Percentiles rank a stretch among this genome's conserved stretches.
phyloP scores from a whole-genome alignment of 495 filamentous ascomycete species.

The Xylaria bambusicola region DNA sequence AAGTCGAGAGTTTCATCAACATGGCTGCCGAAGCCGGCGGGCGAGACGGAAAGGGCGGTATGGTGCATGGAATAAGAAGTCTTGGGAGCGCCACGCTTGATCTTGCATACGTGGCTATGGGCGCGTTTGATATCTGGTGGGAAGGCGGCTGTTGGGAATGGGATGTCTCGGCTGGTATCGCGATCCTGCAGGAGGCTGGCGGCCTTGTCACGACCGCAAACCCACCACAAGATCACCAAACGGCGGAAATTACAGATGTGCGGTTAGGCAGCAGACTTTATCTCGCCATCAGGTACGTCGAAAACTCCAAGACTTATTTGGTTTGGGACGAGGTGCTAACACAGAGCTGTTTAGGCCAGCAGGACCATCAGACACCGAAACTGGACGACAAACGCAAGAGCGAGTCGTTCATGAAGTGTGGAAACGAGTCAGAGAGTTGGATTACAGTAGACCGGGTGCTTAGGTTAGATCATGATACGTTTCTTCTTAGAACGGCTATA shows the following conservation, averaged over 20 bases:
- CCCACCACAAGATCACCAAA: constrained; percentile 57
- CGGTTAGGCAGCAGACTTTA: constrained; percentile 64
- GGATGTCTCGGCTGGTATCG: constrained; percentile 83
- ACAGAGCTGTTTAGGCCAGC: constrained; percentile 54
- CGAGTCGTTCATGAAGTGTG: constrained; percentile 68
- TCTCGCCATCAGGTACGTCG: constrained; percentile 59
- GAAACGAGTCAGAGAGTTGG: constrained; percentile 60
- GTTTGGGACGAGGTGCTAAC: not conserved
- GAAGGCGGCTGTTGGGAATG: constrained; percentile 85
- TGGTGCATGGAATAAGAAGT: constrained; percentile 77
- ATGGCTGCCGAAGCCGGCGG: constrained; percentile 65
- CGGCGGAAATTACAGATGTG: constrained; percentile 57
- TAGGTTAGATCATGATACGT: constrained; percentile 20
- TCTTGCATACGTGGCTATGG: constrained; percentile 70
- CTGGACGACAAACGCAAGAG: constrained; percentile 63
- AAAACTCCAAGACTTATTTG: not conserved
- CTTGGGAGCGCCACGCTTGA: constrained; percentile 75
- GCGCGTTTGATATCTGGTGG: constrained; percentile 78
- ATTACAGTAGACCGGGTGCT: constrained; percentile 61
- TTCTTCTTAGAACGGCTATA: not conserved
- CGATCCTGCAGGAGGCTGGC: constrained; percentile 73
- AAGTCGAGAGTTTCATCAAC: constrained; percentile 69
- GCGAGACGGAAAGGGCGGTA: constrained; percentile 64
- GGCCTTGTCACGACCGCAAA: constrained; percentile 68
- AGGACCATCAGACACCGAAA: constrained; percentile 59